These are phyloP conservation scores for Aristolochia contorta DNA, from an alignment of 164 flowering plant genomes.

Conservation along the genomic window DNA sequence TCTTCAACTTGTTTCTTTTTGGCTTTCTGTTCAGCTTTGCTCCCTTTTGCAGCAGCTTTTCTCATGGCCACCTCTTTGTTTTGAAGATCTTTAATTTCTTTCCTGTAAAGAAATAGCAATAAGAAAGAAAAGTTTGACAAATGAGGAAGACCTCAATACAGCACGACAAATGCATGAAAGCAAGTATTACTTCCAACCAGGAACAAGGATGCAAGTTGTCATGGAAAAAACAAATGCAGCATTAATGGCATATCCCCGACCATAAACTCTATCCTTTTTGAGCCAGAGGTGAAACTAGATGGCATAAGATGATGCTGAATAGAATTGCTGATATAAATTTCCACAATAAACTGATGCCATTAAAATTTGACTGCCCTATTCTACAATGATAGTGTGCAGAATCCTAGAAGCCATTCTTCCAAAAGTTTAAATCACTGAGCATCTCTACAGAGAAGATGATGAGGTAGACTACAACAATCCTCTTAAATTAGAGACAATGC, in stretches of 20 bases:
- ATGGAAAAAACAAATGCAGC: neutral
- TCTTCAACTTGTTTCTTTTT: slow-evolving; percentile 96
- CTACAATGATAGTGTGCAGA: no score
- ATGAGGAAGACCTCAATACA: neutral
- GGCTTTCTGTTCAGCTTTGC: slow-evolving; percentile 96
- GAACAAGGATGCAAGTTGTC: neutral
- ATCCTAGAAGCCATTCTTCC: no score
- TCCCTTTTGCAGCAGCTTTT: slow-evolving; percentile 88
- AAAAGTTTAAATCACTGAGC: no score
- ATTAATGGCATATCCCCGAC: neutral
- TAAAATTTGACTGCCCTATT: no score
- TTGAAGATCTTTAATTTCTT: slow-evolving; percentile 65
- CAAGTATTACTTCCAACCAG: no score
- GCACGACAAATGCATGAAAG: neutral
- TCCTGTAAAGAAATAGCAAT: slow-evolving; percentile 29
- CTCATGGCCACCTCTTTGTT: slow-evolving; percentile 66
- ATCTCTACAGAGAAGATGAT: no score
- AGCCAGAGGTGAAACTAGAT: no score
- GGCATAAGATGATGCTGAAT: no score
- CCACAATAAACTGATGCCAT: no score
- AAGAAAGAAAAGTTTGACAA: neutral
- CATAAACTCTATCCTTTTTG: neutral
- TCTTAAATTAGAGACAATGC: no score
- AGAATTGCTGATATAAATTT: no score
- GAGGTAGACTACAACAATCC: no score